Conservation (phyloP, 768 basidiomycete species). For the Mycena metata region DNA sequence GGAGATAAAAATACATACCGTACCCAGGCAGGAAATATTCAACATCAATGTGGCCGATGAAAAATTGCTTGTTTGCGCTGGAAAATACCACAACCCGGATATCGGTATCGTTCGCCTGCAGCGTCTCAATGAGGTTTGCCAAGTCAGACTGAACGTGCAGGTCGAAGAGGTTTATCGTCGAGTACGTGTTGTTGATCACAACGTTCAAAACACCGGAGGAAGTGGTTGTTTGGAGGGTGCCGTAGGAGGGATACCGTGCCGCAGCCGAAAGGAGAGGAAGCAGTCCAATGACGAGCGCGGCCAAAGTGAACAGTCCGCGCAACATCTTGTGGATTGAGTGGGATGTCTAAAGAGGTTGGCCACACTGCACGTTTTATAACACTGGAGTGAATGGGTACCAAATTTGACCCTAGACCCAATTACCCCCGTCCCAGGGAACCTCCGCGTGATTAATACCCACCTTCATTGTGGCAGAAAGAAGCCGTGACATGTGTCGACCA, state of each 20-base stretch:
- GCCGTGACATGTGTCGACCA: neutral
- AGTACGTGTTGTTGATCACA: slow-evolving; percentile 23
- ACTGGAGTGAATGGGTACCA: too few species aligned
- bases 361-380: too few species aligned
- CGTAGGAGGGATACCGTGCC: slow-evolving; percentile 1
- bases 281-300: neutral
- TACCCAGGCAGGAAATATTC: slow-evolving; percentile 10
- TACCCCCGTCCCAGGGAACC: too few species aligned
- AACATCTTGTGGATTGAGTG: too few species aligned
- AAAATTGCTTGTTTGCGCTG: slow-evolving; percentile 22
- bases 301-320: neutral
- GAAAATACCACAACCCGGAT: slow-evolving; percentile 19
- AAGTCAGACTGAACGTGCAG: slow-evolving; percentile 10
- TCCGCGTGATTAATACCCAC: too few species aligned
- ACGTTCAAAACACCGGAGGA: slow-evolving; percentile 13
- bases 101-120: slow-evolving; percentile 20
- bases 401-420: too few species aligned
- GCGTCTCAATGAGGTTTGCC: slow-evolving; percentile 23
- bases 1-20: neutral
- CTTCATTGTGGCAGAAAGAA: neutral
- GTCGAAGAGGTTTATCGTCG: slow-evolving; percentile 15
- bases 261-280: neutral
- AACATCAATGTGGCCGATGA: slow-evolving; percentile 26
- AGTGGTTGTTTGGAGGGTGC: slow-evolving; percentile 12
- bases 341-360: too few species aligned